These are phyloP conservation scores for Colletotrichum truncatum DNA, from an alignment of 2,329 filamentous ascomycete genomes.

Conservation along the genomic window DNA sequence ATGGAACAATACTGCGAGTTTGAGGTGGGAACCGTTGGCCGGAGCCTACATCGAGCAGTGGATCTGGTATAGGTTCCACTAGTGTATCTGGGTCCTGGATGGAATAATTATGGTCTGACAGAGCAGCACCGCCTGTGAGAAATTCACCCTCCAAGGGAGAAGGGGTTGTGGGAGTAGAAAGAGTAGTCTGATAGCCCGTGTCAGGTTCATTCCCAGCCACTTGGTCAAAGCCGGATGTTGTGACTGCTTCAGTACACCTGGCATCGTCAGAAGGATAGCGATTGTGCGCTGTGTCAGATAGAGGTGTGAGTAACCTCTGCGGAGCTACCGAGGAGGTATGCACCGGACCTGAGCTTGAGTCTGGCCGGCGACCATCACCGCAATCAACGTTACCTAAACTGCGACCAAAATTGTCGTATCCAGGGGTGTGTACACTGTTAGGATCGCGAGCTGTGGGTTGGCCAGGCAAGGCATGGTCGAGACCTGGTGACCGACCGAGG, in stretches of 20 bases:
- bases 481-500: not conserved
- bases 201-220: not conserved
- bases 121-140: not conserved
- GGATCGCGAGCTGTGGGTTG: not conserved
- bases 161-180: not conserved
- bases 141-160: not conserved
- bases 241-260: not conserved
- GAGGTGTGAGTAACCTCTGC: conserved; percentile 1
- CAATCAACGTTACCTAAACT: not conserved
- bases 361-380: not conserved
- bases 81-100: not conserved
- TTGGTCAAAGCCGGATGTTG: not conserved
- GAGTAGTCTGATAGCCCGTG: not conserved
- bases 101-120: not conserved
- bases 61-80: not conserved
- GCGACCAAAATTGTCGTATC: conserved; percentile 12
- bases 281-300: not conserved
- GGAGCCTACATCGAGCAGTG: not conserved
- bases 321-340: not conserved
- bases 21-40: conserved; percentile 18
- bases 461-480: not conserved
- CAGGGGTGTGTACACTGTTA: not conserved
- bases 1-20: not conserved
- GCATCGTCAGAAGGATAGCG: not conserved
- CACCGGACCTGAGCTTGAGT: not conserved